phyloP scores from a whole-genome alignment of 257 asterid genomes.

The Fraxinus pennsylvanica region DNA sequence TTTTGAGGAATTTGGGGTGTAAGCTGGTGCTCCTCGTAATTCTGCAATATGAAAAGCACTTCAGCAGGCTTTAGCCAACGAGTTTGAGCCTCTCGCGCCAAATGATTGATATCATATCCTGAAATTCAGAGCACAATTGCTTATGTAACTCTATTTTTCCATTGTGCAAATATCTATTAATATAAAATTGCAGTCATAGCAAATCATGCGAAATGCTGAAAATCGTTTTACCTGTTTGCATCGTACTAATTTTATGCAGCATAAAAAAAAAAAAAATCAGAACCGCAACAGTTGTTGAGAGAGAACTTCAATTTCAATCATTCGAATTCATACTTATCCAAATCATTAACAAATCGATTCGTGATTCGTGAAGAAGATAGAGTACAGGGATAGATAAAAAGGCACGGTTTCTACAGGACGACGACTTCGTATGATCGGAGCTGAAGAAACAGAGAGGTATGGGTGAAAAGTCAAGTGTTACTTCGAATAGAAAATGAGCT shows the following conservation, averaged over 20 bases:
- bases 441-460: not conserved
- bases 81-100: constrained; percentile 75
- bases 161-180: not conserved
- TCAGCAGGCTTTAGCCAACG: constrained; percentile 97
- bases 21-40: constrained; percentile 72
- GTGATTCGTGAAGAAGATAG: not conserved
- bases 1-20: constrained; percentile 66
- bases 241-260: constrained; percentile 16
- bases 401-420: not conserved
- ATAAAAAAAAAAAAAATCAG: not conserved
- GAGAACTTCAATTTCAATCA: constrained; percentile 6
- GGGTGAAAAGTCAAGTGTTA: not conserved
- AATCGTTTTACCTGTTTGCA: constrained; percentile 47
- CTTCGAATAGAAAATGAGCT: not conserved
- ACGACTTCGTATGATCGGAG: constrained; percentile 20
- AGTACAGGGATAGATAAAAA: not conserved
- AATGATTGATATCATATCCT: constrained; percentile 60
- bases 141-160: not conserved
- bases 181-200: not conserved
- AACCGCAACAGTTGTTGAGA: constrained; percentile 26
- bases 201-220: not conserved
- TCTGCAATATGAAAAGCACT: constrained; percentile 68
- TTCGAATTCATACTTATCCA: constrained; percentile 2
- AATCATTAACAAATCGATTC: not conserved
- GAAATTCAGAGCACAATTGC: constrained; percentile 28